These are phyloP conservation scores for Arachis hypogaea DNA, from an alignment of 306 rosid species.

Conservation along the genomic window DNA sequence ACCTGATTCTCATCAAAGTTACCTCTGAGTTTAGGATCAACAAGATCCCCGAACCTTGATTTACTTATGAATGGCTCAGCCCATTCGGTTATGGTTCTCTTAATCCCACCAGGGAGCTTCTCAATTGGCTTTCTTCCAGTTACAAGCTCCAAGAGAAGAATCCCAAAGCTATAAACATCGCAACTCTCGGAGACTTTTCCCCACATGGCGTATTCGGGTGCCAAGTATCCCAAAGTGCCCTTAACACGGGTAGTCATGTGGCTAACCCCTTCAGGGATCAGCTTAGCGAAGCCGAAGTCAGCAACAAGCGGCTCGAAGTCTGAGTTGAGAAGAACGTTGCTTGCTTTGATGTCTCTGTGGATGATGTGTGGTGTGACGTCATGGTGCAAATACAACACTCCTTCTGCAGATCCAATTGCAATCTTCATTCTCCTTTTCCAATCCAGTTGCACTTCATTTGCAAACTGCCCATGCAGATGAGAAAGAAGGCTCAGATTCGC, in stretches of 20 bases:
- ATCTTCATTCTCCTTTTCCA: constrained; percentile 78
- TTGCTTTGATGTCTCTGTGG: constrained; percentile 88
- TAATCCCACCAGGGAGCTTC: constrained; percentile 73
- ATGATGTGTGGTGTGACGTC: constrained; percentile 84
- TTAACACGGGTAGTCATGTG: constrained; percentile 90
- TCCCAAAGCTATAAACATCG: constrained; percentile 82
- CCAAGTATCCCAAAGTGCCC: constrained; percentile 88
- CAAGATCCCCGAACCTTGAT: constrained; percentile 62
- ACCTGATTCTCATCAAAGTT: constrained; percentile 65
- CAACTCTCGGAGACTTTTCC: constrained; percentile 91
- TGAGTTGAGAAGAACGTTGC: constrained; percentile 77
- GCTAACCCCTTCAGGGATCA: constrained; percentile 90
- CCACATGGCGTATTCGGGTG: constrained; percentile 97
- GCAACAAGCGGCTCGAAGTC: constrained; percentile 80
- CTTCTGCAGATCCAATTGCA: constrained; percentile 89
- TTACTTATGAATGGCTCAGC: constrained; percentile 64
- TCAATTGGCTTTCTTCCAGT: constrained; percentile 88
- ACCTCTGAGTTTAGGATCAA: constrained; percentile 72
- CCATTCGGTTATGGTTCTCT: constrained; percentile 82
- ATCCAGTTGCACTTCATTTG: constrained; percentile 60
- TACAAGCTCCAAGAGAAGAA: constrained; percentile 73
- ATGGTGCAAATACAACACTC: constrained; percentile 82
- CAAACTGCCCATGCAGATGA: constrained; percentile 85
- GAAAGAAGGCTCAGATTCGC: constrained; percentile 88
- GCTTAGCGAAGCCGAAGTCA: constrained; percentile 90